Evolutionary conservation across 164 flowering plant genomes (phyloP).

Genomic region (Nymphaea thermarum): DNA sequence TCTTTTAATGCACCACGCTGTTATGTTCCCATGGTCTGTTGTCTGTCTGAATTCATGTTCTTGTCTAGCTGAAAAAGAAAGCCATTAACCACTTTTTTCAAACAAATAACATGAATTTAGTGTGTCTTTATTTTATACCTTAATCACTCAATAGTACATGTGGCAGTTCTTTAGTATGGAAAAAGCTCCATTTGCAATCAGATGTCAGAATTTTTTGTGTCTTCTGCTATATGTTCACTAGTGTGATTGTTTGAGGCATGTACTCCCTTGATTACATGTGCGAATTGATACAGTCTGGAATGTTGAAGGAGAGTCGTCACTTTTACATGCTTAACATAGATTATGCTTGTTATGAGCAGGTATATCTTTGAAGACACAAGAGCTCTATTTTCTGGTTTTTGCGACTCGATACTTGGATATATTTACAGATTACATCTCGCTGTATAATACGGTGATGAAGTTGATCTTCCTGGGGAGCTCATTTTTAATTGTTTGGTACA

Average conservation of each 20-base stretch:
- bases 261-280: neutral
- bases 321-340: too few relatives aligned
- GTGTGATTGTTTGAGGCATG: neutral
- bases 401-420: constrained; percentile 83
- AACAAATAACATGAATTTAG: too few relatives aligned
- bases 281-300: neutral
- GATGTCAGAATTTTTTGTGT: neutral
- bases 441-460: constrained; percentile 82
- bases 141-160: too few relatives aligned
- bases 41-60: too few relatives aligned
- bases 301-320: neutral
- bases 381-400: constrained; percentile 81
- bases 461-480: constrained; percentile 88
- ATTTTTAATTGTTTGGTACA: constrained; percentile 91
- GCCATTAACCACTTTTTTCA: too few relatives aligned
- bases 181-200: neutral
- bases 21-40: too few relatives aligned
- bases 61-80: too few relatives aligned
- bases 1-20: too few relatives aligned
- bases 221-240: neutral
- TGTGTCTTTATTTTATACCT: too few relatives aligned
- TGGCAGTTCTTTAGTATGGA: neutral
- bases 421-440: constrained; percentile 56
- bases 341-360: constrained; percentile 29
- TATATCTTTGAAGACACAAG: constrained; percentile 93